These are phyloP conservation scores for Prunus mume DNA, from an alignment of 306 rosid species.

Conservation along the genomic window DNA sequence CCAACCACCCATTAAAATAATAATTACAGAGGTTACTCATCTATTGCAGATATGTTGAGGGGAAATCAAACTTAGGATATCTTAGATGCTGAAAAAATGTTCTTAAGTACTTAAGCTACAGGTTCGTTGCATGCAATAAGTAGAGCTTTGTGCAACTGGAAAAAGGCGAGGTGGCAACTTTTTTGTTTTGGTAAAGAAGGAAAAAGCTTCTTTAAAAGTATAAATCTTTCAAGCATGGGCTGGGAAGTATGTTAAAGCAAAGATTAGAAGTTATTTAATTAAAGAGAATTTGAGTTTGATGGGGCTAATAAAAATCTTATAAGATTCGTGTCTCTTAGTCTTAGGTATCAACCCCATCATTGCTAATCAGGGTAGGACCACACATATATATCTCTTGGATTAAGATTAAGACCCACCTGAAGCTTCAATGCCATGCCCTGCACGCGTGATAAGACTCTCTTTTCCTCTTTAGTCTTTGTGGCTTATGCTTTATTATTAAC, in stretches of 20 bases:
- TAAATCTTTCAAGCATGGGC: conserved; percentile 34
- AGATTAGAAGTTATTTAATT: neutral
- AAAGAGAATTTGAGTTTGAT: neutral
- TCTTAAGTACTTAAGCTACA: neutral
- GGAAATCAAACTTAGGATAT: no score
- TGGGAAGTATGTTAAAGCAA: conserved; percentile 32
- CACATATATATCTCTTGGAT: neutral
- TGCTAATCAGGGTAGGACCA: conserved; percentile 60
- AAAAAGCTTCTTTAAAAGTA: conserved; percentile 45
- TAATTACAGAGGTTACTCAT: neutral
- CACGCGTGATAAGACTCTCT: conserved; percentile 38
- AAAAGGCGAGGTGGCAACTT: conserved; percentile 39
- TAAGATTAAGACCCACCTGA: conserved; percentile 23
- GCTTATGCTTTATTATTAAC: neutral
- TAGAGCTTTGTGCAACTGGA: conserved; percentile 27
- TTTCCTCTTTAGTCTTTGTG: neutral
- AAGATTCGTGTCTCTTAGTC: conserved; percentile 22
- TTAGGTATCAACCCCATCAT: conserved; percentile 49
- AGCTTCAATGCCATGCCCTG: conserved; percentile 23
- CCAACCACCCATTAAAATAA: conserved; percentile 16
- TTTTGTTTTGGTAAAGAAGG: conserved; percentile 43
- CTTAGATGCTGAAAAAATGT: no score
- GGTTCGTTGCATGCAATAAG: neutral
- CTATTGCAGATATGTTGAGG: no score
- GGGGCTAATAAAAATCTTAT: conserved; percentile 18